A percentile compares a stretch with the other conserved stretches of the same genome.
phyloP scores from a whole-genome alignment of 108 stramenopile species.

The Skeletonema tropicum region DNA sequence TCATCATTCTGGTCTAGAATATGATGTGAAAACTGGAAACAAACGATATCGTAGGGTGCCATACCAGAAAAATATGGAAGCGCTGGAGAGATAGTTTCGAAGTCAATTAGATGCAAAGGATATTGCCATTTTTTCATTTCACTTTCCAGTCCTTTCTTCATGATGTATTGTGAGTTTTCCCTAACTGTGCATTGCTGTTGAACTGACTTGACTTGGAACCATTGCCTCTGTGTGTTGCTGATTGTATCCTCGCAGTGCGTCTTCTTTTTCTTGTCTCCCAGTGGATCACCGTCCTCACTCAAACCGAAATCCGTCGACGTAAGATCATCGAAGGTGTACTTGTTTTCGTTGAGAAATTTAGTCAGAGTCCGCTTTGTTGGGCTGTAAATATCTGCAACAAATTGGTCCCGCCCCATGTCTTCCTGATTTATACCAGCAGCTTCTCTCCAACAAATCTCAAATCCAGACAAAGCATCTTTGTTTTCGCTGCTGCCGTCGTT shows the following conservation, averaged over 20 bases:
- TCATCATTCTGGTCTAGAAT: constrained; percentile 24
- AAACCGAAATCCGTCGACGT: constrained; percentile 28
- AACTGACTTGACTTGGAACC: constrained; percentile 45
- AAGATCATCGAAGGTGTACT: constrained; percentile 46
- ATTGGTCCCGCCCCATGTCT: constrained; percentile 7
- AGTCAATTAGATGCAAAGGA: constrained; percentile 62
- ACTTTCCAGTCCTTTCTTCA: constrained; percentile 22
- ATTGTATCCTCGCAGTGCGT: constrained; percentile 11
- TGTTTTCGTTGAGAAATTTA: constrained; percentile 21
- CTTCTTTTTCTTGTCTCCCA: constrained; percentile 13
- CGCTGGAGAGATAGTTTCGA: constrained; percentile 52
- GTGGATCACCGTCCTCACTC: constrained; percentile 13
- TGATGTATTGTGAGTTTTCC: constrained; percentile 20
- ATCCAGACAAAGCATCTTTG: constrained; percentile 36
- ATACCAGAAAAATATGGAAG: constrained; percentile 50
- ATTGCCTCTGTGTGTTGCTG: constrained; percentile 33
- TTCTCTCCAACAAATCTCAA: constrained; percentile 50
- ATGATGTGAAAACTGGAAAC: constrained; percentile 65
- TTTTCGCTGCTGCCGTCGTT: constrained; percentile 7
- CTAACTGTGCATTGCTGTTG: constrained; percentile 13
- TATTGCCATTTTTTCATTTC: constrained; percentile 50
- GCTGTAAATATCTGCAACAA: constrained; percentile 38
- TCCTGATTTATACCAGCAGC: constrained; percentile 34
- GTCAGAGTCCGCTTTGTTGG: constrained; percentile 11
- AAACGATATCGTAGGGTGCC: constrained; percentile 50